A percentile compares a stretch with the other conserved stretches of the same genome.
These are phyloP conservation scores for Asterophora lycoperdoides DNA, from an alignment of 768 basidiomycete species.

Conservation along the genomic window DNA sequence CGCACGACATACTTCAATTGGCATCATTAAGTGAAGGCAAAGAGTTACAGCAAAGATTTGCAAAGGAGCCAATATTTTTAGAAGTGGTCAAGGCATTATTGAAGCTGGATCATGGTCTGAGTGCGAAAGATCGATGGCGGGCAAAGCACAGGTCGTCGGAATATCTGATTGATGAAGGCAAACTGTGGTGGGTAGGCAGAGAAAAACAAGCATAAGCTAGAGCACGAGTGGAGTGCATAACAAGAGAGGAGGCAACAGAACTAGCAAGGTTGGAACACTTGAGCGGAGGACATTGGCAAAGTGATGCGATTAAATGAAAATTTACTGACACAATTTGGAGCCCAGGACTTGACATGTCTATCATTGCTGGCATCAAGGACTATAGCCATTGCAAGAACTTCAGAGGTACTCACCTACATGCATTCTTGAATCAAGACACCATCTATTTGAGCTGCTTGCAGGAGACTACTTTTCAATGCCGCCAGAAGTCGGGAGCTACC, in stretches of 20 bases:
- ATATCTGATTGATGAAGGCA: constrained; percentile 7
- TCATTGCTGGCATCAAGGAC: constrained; percentile 12
- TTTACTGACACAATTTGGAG: constrained; percentile 24
- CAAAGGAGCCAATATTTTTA: neutral
- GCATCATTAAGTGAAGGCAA: no score
- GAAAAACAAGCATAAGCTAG: constrained; percentile 14
- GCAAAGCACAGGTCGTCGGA: constrained; percentile 22
- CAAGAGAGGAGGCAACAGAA: neutral
- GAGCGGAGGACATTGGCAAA: constrained; percentile 28
- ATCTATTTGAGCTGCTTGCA: constrained; percentile 35
- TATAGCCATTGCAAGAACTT: no score
- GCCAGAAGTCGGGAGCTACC: constrained; percentile 26
- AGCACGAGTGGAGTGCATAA: constrained; percentile 24
- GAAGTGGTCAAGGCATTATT: constrained; percentile 1
- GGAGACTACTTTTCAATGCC: constrained; percentile 23
- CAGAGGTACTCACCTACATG: no score
- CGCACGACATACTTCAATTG: no score
- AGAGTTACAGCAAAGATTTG: constrained; percentile 17
- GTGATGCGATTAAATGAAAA: constrained; percentile 28
- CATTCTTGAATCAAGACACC: constrained; percentile 12
- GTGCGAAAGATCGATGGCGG: constrained; percentile 5
- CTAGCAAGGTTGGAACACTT: constrained; percentile 20
- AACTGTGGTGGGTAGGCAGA: constrained; percentile 23
- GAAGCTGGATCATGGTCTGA: constrained; percentile 16
- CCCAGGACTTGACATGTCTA: constrained; percentile 24